Conservation (phyloP, 2,329 filamentous ascomycete genomes). For the Penicillium sp. region DNA sequence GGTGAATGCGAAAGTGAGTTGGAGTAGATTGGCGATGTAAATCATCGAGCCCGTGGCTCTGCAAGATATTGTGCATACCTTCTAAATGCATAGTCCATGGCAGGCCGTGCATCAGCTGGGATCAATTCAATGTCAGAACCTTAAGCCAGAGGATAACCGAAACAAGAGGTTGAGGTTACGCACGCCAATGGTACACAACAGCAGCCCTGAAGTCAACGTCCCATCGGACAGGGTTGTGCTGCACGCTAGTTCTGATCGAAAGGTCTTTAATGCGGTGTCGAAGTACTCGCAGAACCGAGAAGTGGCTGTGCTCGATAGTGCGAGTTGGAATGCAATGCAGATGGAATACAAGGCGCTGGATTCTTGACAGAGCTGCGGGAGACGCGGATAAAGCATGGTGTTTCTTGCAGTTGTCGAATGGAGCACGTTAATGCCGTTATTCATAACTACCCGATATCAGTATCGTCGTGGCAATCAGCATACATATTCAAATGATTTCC, state of each 20-base stretch:
- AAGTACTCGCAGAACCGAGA: conserved; percentile 29
- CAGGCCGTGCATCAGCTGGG: conserved; percentile 29
- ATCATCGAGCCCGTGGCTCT: conserved; percentile 14
- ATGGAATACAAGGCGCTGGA: conserved; percentile 29
- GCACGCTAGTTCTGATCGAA: conserved; percentile 27
- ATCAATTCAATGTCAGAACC: not conserved
- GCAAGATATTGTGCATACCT: conserved; percentile 32
- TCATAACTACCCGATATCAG: conserved; percentile 20
- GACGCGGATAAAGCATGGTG: conserved; percentile 17
- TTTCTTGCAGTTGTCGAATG: conserved; percentile 27
- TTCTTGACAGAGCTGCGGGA: conserved; percentile 23
- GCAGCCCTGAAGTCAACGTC: conserved; percentile 29
- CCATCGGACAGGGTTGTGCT: conserved; percentile 26
- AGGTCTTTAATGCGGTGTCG: conserved; percentile 25
- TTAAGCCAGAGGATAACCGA: not conserved
- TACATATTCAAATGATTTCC: not conserved
- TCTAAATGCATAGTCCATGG: conserved; percentile 34
- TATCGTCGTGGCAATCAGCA: not conserved
- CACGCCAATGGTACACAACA: conserved; percentile 34
- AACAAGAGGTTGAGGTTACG: conserved; percentile 7
- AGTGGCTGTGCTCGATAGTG: conserved; percentile 13
- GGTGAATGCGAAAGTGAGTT: conserved; percentile 21
- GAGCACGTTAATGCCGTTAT: conserved; percentile 26
- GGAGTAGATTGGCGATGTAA: not conserved
- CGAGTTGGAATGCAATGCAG: conserved; percentile 30